Conservation (phyloP, 257 asterid species). For the Nicotiana tomentosiformis region DNA sequence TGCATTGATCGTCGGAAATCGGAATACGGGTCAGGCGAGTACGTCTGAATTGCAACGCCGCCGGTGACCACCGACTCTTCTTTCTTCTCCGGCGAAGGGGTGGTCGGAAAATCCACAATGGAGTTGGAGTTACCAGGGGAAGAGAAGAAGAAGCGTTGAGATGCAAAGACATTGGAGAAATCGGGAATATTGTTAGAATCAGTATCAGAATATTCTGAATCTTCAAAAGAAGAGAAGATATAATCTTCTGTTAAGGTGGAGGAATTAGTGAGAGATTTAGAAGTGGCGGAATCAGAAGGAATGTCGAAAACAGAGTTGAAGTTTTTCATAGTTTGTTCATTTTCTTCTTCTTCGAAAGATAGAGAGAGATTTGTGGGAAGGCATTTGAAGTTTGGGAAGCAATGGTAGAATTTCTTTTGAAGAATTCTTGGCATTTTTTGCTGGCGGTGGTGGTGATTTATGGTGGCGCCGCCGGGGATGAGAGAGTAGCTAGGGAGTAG, state of each 20-base stretch:
- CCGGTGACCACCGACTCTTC: slow-evolving; percentile 27
- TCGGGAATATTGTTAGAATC: slow-evolving; percentile 36
- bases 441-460: neutral
- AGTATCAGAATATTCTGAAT: slow-evolving; percentile 17
- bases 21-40: slow-evolving; percentile 60
- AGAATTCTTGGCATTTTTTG: slow-evolving; percentile 45
- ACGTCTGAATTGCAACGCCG: slow-evolving; percentile 56
- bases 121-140: slow-evolving; percentile 79
- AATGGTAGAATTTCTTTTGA: slow-evolving; percentile 50
- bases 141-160: slow-evolving; percentile 76
- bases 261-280: slow-evolving; percentile 40
- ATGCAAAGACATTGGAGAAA: slow-evolving; percentile 57
- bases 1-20: slow-evolving; percentile 71
- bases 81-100: neutral
- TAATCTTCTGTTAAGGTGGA: slow-evolving; percentile 16
- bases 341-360: slow-evolving; percentile 19
- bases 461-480: neutral
- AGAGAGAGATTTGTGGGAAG: slow-evolving; percentile 44
- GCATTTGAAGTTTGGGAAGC: slow-evolving; percentile 68
- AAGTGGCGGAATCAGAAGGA: slow-evolving; percentile 36
- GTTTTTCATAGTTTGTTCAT: slow-evolving; percentile 25
- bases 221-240: slow-evolving; percentile 23
- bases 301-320: slow-evolving; percentile 49
- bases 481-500: neutral
- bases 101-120: slow-evolving; percentile 33